Evolutionary conservation across 2,329 filamentous ascomycete species (phyloP), one percentile per base, ranked within the genome.

Genomic region (Diaporthe amygdali): DNA sequence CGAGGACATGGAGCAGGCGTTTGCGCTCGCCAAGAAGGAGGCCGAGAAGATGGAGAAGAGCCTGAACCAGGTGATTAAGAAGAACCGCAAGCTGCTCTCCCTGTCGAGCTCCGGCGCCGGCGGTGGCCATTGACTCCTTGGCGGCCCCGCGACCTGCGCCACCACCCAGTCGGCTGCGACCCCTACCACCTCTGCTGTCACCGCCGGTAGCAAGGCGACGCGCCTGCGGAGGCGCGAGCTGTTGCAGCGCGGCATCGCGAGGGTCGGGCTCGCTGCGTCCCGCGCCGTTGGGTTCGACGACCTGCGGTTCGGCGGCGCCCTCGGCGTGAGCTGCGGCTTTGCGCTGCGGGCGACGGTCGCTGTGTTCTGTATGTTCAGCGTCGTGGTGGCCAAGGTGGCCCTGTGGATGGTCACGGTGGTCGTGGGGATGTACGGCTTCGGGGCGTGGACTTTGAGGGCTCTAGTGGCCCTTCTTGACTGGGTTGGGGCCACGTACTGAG

Each of bases 21-120:
- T 89, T 52, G 75, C 78, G 27, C 79, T 85, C 46, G 86, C 88
- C 34, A 84, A 86, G 64, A 89, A 87, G 77, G 90, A 92, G 78
- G 87, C 88, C 8, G 90, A 92, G 74, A 87, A 84, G 76, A 78
- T 91, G 37, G 90, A 92, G 81, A 91, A 90, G 83, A 87, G 83
- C 54, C 79, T 92, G 69, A 89, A 89, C 77, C 83, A 85, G 52
- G 78, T 91, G 25, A 86, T 92, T 69, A 89, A 87, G 81, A 88
- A 87, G 78, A 93, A 92, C 77, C 82, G 85, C 69, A 83, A 86
- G 64, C 75, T 91, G 51, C 76, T 91, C 39, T 75, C 88, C 4
- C 49, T 71, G 20, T 70, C 73, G n/a, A 46, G 56, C n/a, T 51
- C 56, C 7, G 68, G 68, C 64, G 69, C 22, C 39, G 71, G 72